Evolutionary conservation across 345 rosid genomes (phyloP), one percentile per base, ranked within the genome.

Genomic region (Dipteronia dyeriana): DNA sequence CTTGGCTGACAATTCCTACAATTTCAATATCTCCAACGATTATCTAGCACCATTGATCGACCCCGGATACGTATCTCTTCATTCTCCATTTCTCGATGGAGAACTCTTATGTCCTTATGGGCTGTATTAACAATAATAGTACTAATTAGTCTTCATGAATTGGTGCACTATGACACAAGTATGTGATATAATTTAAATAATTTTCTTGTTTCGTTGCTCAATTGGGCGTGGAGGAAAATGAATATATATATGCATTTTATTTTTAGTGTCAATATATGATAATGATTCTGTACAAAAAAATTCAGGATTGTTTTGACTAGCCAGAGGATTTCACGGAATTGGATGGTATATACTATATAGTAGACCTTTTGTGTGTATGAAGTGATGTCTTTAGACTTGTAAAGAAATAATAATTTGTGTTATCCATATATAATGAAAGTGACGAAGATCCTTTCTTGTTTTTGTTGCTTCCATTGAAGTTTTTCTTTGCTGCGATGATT

Each of bases 71-170:
- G 54, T 11, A 68, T 68, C 79, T 22, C 60, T 66, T 34, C 56
- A 78, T 56, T 82, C 74, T 57, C 79, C 76, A 31, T 34, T 78
- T 59, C 75, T 74, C 16, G 71, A 81, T 51, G 86, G 57, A 26
- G 84, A 85, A 61, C 47, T 70, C 2, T 9, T 75, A 41, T 76
- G 70, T 56, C 43, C 71, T 10, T 76, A 64, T 34, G 61, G 61
- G 61, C 7, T 56, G 61, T 56, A 56, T 56, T 56, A 34, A 34
- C 5, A 34, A 34, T 34, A 34, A 34, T 34, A 34, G 38, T 34
- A 34, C 38, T 5, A 34, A 34, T 34, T 34, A 34, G 6, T 34
- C 6, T 34, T 34, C 38, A 34, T 34, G 17, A 49, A 49, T 12
- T 0, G 54, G 54, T 11, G 54, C 7, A 4, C 38, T 6, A 34